These are phyloP conservation scores for Hymenoscyphus linearis DNA, from an alignment of 2,329 filamentous ascomycete species.

Conservation along the genomic window DNA sequence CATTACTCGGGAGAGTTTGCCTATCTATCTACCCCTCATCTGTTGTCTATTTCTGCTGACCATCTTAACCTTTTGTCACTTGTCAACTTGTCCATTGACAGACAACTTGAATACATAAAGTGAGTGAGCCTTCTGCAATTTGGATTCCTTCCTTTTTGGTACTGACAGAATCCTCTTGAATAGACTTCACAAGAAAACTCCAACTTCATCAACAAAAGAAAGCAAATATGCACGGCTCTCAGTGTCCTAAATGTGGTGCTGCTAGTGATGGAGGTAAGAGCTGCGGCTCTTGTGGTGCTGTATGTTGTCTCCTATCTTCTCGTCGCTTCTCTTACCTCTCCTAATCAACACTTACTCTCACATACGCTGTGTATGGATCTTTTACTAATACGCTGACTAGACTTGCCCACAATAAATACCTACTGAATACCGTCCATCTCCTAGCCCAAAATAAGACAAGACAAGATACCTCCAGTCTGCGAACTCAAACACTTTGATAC, in stretches of 20 bases:
- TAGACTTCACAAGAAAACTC: background rate
- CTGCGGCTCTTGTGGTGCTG: constrained; percentile 28
- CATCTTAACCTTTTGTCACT: background rate
- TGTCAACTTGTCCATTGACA: background rate
- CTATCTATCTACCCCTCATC: constrained; percentile 7
- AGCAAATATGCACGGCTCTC: constrained; percentile 26
- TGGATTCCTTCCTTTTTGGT: background rate
- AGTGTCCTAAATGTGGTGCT: constrained; percentile 29
- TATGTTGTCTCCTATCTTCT: constrained; percentile 14
- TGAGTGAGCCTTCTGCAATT: background rate
- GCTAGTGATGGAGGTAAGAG: constrained; percentile 23
- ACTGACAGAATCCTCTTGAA: background rate
- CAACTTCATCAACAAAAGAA: constrained; percentile 8
- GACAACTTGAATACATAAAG: background rate
- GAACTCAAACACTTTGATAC: background rate
- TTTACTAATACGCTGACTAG: background rate
- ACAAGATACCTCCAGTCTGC: background rate
- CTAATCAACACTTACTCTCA: too few relatives aligned
- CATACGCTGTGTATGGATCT: background rate
- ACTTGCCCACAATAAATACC: constrained; percentile 3
- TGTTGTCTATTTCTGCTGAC: background rate
- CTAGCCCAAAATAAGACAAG: background rate
- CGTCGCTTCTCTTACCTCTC: background rate
- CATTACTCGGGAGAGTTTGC: background rate
- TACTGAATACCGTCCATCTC: background rate